Conservation (phyloP, 495 filamentous ascomycete genomes). For the Neurospora sp. region DNA sequence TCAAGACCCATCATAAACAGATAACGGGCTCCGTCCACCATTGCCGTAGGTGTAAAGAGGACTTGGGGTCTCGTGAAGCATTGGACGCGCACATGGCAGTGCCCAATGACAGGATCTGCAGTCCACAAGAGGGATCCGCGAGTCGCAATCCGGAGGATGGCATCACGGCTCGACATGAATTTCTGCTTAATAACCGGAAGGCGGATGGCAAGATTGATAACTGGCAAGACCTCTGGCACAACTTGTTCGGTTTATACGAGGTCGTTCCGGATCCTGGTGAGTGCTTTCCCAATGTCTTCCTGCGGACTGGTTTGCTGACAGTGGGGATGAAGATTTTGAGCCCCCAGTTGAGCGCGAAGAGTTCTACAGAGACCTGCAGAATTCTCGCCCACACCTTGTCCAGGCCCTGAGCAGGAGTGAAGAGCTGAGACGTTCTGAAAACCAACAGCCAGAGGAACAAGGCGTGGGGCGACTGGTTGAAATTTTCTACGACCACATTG, state of each 20-base stretch:
- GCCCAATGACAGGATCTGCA: conserved; percentile 12
- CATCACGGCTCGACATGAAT: conserved; percentile 13
- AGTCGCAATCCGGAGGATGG: conserved; percentile 22
- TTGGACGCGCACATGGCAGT: conserved; percentile 9
- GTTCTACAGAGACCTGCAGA: conserved; percentile 13
- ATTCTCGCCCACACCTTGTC: background rate
- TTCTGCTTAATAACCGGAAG: conserved; percentile 18
- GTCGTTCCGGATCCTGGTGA: conserved; percentile 11
- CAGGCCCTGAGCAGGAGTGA: background rate
- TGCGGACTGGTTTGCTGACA: background rate
- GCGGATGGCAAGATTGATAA: conserved; percentile 16
- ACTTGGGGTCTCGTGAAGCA: conserved; percentile 8
- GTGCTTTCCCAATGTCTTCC: background rate
- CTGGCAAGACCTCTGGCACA: conserved; percentile 20
- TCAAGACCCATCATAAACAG: conserved; percentile 19
- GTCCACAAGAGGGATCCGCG: background rate
- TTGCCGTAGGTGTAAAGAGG: conserved; percentile 18
- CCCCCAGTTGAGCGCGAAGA: conserved; percentile 24
- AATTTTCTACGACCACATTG: conserved; percentile 6
- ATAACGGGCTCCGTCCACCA: background rate
- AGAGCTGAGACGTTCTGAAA: background rate
- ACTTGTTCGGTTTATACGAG: conserved; percentile 11
- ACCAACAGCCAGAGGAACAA: background rate
- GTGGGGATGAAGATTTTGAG: conserved; percentile 10
- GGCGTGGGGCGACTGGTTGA: background rate